A percentile compares a stretch with the other conserved stretches of the same genome.
Conservation (phyloP, 805 yeast species). For the Myxozyma neotropica region DNA sequence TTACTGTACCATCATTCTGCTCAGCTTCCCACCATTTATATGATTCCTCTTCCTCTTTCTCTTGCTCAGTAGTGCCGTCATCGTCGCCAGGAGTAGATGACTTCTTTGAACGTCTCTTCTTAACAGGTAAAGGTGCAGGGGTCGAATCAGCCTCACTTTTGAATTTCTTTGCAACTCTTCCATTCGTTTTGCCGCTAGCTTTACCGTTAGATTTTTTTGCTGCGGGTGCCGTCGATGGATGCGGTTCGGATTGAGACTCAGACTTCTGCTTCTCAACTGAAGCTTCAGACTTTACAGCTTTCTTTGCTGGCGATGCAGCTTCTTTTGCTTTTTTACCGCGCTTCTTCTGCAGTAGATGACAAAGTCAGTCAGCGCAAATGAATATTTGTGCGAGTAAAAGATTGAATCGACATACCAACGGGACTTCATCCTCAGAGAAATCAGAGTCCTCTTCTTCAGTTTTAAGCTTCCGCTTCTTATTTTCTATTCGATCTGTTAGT, state of each 20-base stretch:
- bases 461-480: constrained; percentile 10
- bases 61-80: constrained; percentile 33
- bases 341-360: background rate
- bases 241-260: background rate
- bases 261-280: background rate
- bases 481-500: background rate
- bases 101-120: constrained; percentile 1
- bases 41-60: constrained; percentile 57
- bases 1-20: constrained; percentile 61
- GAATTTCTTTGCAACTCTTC: background rate
- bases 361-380: too few species aligned
- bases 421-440: constrained; percentile 15
- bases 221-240: constrained; percentile 7
- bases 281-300: background rate
- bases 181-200: constrained; percentile 1
- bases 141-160: background rate
- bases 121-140: background rate
- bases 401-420: constrained; percentile 25
- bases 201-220: background rate
- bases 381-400: too few species aligned
- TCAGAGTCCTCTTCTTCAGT: constrained; percentile 1
- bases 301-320: background rate
- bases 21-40: constrained; percentile 86
- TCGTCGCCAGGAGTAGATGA: background rate
- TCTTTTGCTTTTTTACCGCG: constrained; percentile 7